Conservation (phyloP, 495 filamentous ascomycete genomes). For the Oidiodendron maius region DNA sequence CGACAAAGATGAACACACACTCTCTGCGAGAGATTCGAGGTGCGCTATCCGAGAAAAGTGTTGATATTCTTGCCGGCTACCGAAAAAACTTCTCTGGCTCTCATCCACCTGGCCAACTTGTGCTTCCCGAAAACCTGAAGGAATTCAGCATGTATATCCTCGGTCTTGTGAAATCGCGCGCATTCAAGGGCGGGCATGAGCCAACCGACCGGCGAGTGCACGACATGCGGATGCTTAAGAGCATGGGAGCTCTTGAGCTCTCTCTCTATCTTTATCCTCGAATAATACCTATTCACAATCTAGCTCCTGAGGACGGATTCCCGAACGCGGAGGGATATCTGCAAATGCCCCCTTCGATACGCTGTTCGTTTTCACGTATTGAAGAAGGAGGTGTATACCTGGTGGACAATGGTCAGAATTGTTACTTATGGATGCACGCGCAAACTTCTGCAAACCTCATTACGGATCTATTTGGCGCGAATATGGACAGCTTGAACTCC, state of each 20-base stretch:
- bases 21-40: constrained; percentile 84
- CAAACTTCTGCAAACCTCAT: constrained; percentile 73
- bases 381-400: constrained; percentile 96
- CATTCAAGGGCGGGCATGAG: constrained; percentile 91
- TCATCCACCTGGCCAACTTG: constrained; percentile 87
- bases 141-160: constrained; percentile 97
- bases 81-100: constrained; percentile 82
- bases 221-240: constrained; percentile 83
- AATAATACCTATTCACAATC: constrained; percentile 86
- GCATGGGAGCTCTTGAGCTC: constrained; percentile 78
- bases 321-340: constrained; percentile 79
- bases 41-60: constrained; percentile 80
- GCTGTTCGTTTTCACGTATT: constrained; percentile 84
- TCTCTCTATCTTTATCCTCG: constrained; percentile 93
- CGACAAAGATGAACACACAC: constrained; percentile 72
- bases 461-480: constrained; percentile 83
- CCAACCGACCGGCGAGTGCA: constrained; percentile 87
- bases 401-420: constrained; percentile 91
- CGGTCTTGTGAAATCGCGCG: constrained; percentile 83
- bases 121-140: constrained; percentile 92
- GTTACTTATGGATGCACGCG: constrained; percentile 86
- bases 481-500: constrained; percentile 58
- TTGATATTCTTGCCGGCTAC: constrained; percentile 91
- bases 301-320: constrained; percentile 83
- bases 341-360: constrained; percentile 65